Base-by-base conservation (phyloP, 2,329 filamentous ascomycete genomes). In the Neospermospora avenae region DNA sequence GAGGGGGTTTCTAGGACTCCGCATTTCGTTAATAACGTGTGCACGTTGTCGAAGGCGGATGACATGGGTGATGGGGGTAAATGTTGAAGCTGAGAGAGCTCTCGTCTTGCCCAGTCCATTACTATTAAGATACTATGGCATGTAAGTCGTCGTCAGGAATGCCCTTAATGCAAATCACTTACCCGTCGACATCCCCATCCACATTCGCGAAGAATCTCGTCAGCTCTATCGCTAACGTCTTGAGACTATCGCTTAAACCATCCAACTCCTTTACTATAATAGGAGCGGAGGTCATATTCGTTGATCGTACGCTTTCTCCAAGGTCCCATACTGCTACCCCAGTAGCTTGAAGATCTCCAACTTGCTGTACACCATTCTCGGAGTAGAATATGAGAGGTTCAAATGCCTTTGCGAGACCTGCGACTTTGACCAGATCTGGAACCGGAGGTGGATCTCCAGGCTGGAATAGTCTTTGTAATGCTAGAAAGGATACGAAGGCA, bases 381-480 rank as follows among this genome's bases (percentile, higher is more conserved):
- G 92, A 96, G 72, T 96, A 96, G 77, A 95, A 95, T 63, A 98
- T 96, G 46, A 97, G 82, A 5, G 93, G 93, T 74, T 97, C 93
- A 71, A 97, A 96, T 10, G 91, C 91, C 69, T 91, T 91, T 52
- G 93, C 93, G 65, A 98, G 84, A 55, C 89, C 87, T 3, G 93
- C 93, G 24, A 97, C 88, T 73, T 96, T 96, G 72, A 96, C 88
- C 16, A 98, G 81, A 72, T 97, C 93, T 0, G 91, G 91, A 2
- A 89, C 87, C 0, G 89, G 84, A 13, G 80, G 85, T 39, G 83
- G 80, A 4, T 79, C 74, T 31, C 85, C 87, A 11, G 91, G 90
- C 60, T 88, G 81, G 55, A 90, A 84, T 16, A 96, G 76, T 10
- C 84, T 81, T 63, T 86, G 84, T 67, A 90, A 73, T 22, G 87